These are phyloP conservation scores for Neoboletus subvelutipes DNA, from an alignment of 768 basidiomycete species.

Conservation along the genomic window DNA sequence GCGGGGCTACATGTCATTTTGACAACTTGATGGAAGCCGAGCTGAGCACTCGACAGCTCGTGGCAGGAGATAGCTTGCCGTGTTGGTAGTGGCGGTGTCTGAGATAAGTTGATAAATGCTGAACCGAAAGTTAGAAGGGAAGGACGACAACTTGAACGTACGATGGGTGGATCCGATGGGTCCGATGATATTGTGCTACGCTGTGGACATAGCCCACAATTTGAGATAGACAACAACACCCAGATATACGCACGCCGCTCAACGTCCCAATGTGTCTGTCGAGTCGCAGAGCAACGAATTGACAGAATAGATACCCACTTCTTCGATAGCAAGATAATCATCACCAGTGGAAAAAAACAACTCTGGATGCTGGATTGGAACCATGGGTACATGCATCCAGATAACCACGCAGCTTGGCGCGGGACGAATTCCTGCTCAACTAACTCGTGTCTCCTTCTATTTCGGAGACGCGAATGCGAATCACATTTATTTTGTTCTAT, in stretches of 20 bases:
- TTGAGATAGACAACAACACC: too few species aligned
- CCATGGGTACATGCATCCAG: too few species aligned
- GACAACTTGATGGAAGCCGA: conserved; percentile 24
- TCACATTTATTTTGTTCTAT: too few species aligned
- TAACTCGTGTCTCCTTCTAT: too few species aligned
- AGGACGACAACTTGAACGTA: neutral
- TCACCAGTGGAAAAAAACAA: conserved; percentile 44
- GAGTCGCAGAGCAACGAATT: neutral
- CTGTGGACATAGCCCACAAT: conserved; percentile 34
- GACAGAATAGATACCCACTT: conserved; percentile 36
- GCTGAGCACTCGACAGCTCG: neutral
- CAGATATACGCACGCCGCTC: conserved; percentile 38
- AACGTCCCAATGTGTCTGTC: conserved; percentile 14
- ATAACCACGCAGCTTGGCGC: too few species aligned
- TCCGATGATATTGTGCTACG: conserved; percentile 32
- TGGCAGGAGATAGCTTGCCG: neutral
- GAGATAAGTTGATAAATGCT: conserved; percentile 42
- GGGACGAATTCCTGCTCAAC: too few species aligned
- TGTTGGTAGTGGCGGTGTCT: conserved; percentile 45
- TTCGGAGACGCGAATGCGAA: too few species aligned
- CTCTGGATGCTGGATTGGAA: too few species aligned
- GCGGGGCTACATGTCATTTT: conserved; percentile 43
- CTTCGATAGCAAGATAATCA: conserved; percentile 58
- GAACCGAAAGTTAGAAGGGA: conserved; percentile 48
- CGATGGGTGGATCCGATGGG: conserved; percentile 32